Conservation (phyloP, 2,329 filamentous ascomycete genomes). For the Penicillium psychrosexuale region DNA sequence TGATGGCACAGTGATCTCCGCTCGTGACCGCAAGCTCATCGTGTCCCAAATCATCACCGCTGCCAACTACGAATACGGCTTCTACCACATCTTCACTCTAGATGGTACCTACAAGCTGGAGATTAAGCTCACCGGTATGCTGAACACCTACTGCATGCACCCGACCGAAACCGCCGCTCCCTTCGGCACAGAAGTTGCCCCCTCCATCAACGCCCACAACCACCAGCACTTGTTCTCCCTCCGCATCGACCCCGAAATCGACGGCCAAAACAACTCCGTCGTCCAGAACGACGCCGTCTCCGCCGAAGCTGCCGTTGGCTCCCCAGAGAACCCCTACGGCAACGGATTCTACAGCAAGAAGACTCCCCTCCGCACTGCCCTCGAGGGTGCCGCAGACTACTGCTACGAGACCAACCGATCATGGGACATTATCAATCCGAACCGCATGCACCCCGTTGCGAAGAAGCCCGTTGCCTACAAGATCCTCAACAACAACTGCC, state of each 20-base stretch:
- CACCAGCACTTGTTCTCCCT: constrained; percentile 92
- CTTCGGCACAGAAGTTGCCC: constrained; percentile 86
- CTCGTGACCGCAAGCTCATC: constrained; percentile 77
- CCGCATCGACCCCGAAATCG: constrained; percentile 78
- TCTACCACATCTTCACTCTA: constrained; percentile 83
- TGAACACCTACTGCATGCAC: constrained; percentile 82
- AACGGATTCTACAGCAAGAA: constrained; percentile 59
- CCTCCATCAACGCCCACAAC: constrained; percentile 85
- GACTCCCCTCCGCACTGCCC: constrained; percentile 38
- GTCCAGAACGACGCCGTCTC: constrained; percentile 46
- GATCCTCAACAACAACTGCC: constrained; percentile 29
- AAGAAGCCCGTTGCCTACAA: constrained; percentile 29
- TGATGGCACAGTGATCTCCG: constrained; percentile 79
- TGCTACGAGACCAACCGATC: constrained; percentile 48
- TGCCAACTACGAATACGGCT: constrained; percentile 88
- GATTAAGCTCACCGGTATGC: constrained; percentile 82
- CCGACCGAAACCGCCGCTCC: constrained; percentile 73
- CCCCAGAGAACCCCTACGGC: constrained; percentile 67
- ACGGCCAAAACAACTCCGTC: constrained; percentile 76
- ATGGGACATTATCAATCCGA: constrained; percentile 30
- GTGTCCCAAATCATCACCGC: constrained; percentile 90
- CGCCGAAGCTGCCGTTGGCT: constrained; percentile 56
- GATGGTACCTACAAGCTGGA: constrained; percentile 88
- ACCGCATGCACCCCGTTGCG: constrained; percentile 21
- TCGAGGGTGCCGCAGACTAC: constrained; percentile 50